phyloP scores from a whole-genome alignment of 441 rosid species.

The Pelargonium citronellum region DNA sequence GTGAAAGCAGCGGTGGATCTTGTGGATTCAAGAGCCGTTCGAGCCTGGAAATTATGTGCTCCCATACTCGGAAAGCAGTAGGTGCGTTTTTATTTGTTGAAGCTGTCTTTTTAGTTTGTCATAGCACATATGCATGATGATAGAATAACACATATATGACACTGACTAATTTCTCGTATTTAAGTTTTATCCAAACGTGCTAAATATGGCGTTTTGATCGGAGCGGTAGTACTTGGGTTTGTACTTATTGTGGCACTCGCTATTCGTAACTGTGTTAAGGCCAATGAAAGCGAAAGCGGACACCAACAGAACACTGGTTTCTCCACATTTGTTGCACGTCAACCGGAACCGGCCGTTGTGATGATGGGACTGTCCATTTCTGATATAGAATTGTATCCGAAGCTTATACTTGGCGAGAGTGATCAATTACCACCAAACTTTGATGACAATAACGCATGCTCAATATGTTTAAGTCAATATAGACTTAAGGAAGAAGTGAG shows the following conservation, averaged over 20 bases:
- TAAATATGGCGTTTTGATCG: neutral
- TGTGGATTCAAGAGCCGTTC: neutral
- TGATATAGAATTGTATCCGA: neutral
- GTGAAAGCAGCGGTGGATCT: neutral
- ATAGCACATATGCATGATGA: neutral
- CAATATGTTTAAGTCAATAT: neutral
- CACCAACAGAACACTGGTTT: neutral
- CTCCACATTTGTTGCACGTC: neutral
- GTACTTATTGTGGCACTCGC: neutral
- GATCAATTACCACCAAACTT: neutral
- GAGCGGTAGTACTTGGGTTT: neutral
- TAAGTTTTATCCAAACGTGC: neutral
- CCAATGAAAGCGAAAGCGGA: neutral
- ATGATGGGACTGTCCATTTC: neutral
- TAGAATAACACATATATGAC: neutral
- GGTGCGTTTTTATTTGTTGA: too few relatives aligned
- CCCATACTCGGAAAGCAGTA: neutral
- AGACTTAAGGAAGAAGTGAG: neutral
- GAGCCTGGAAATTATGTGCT: neutral
- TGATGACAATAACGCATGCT: neutral
- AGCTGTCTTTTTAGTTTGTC: neutral
- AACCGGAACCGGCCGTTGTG: neutral
- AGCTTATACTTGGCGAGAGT: neutral
- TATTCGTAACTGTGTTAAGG: neutral
- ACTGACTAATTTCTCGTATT: neutral